Evolutionary conservation across 1,284 basidiomycete genomes (phyloP).

Genomic region (Melampsora medusae): DNA sequence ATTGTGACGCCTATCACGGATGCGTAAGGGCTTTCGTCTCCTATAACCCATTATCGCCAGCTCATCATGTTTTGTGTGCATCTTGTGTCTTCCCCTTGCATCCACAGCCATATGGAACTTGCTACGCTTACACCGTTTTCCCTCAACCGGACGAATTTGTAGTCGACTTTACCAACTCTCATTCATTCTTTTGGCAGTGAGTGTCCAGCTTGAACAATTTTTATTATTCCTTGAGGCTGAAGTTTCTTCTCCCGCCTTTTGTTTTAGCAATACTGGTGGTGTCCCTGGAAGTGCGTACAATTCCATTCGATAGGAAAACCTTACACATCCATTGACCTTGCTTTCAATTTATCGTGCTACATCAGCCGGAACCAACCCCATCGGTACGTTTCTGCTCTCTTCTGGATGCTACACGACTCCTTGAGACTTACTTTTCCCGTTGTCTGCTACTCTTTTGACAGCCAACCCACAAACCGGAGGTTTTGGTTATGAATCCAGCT

Average conservation of each 20-base stretch:
- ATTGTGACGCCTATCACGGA: slow-evolving; percentile 28
- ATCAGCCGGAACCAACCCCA: not conserved
- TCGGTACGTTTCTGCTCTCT: not conserved
- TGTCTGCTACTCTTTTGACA: not conserved
- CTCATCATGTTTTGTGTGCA: not conserved
- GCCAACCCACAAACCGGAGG: slow-evolving; percentile 15
- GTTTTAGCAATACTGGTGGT: not conserved
- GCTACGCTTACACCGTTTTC: slow-evolving; percentile 23
- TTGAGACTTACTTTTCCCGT: no score
- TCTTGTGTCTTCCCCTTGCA: not conserved
- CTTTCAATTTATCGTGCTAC: no score
- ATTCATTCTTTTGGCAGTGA: slow-evolving; percentile 43
- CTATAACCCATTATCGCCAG: not conserved
- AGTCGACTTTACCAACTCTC: slow-evolving; percentile 29
- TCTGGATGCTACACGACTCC: no score
- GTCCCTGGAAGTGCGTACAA: not conserved
- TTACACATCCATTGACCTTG: not conserved
- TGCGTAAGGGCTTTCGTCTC: slow-evolving; percentile 11
- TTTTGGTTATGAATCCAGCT: slow-evolving; percentile 16
- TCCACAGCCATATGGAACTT: slow-evolving; percentile 35
- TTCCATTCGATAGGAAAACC: not conserved
- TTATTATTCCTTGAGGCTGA: not conserved
- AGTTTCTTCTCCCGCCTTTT: no score
- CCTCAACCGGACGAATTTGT: slow-evolving; percentile 21
- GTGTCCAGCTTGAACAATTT: not conserved